These are phyloP conservation scores for Verticillium klebahnii DNA, from an alignment of 2,329 filamentous ascomycete species.

Conservation along the genomic window DNA sequence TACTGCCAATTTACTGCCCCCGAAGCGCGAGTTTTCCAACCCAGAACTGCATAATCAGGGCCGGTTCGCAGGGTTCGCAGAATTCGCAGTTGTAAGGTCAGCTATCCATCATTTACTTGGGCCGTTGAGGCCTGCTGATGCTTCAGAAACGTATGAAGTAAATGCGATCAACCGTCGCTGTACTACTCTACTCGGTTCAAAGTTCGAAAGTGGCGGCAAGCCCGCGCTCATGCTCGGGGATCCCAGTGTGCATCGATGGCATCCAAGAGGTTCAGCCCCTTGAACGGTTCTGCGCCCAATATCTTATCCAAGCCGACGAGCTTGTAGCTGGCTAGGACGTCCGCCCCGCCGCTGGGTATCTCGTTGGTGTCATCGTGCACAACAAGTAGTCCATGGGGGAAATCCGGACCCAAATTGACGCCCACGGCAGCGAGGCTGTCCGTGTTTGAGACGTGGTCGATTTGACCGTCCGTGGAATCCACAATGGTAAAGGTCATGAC, in stretches of 20 bases:
- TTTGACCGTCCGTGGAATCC: conserved; percentile 30
- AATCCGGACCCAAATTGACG: conserved; percentile 32
- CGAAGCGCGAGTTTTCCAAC: too few species aligned
- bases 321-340: conserved; percentile 45
- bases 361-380: conserved; percentile 51
- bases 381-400: conserved; percentile 40
- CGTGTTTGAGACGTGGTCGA: conserved; percentile 49
- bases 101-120: not conserved
- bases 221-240: conserved; percentile 19
- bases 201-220: not conserved
- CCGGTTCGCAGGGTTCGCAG: too few species aligned
- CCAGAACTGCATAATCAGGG: too few species aligned
- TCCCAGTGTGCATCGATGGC: conserved; percentile 34
- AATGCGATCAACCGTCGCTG: not conserved
- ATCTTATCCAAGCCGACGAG: conserved; percentile 36
- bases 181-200: not conserved
- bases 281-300: conserved; percentile 22
- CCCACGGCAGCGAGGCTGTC: conserved; percentile 46
- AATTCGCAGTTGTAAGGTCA: not conserved
- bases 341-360: conserved; percentile 38
- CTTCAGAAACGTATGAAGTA: not conserved
- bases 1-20: too few species aligned
- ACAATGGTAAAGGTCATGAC: conserved; percentile 44
- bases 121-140: not conserved
- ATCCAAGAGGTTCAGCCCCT: conserved; percentile 23